Conservation (phyloP, 2,329 filamentous ascomycete species). For the Ophiostoma populinum region DNA sequence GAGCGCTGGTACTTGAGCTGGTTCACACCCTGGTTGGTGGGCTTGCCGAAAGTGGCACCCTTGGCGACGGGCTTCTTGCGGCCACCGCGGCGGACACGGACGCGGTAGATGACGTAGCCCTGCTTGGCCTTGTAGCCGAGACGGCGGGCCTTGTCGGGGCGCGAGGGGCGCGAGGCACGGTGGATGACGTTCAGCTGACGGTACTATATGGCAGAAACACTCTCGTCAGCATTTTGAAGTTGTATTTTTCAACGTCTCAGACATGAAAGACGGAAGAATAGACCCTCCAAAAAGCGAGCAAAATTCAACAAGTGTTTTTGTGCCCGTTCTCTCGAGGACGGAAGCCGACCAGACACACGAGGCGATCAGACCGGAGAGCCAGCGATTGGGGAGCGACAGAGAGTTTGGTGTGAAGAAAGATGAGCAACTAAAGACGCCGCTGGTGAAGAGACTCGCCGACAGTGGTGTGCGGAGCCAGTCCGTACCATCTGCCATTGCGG, state of each 20-base stretch:
- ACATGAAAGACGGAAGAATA: not conserved
- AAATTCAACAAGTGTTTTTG: conserved; percentile 93
- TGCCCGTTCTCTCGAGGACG: conserved; percentile 34
- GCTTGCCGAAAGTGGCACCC: conserved; percentile 99
- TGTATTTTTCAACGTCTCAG: not conserved
- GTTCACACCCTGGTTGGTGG: conserved; percentile 99
- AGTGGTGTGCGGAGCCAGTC: not conserved
- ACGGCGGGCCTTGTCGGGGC: conserved; percentile 99
- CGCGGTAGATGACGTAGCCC: conserved; percentile 99
- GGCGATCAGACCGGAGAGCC: conserved; percentile 3
- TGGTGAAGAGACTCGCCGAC: too few species aligned
- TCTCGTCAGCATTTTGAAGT: conserved; percentile 48
- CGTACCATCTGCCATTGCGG: too few species aligned
- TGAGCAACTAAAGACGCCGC: too few species aligned
- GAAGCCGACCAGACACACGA: conserved; percentile 11
- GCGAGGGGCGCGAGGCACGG: conserved; percentile 93
- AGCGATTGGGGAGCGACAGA: not conserved
- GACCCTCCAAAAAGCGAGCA: conserved; percentile 6
- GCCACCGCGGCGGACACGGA: conserved; percentile 94
- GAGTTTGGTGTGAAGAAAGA: not conserved
- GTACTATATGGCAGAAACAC: conserved; percentile 93
- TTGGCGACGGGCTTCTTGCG: conserved; percentile 92
- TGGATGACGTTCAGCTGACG: conserved; percentile 99
- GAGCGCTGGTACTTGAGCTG: conserved; percentile 99
- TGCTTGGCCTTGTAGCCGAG: conserved; percentile 99